These are phyloP conservation scores for Gossypium trilobum DNA, from an alignment of 441 rosid genomes.

Conservation along the genomic window DNA sequence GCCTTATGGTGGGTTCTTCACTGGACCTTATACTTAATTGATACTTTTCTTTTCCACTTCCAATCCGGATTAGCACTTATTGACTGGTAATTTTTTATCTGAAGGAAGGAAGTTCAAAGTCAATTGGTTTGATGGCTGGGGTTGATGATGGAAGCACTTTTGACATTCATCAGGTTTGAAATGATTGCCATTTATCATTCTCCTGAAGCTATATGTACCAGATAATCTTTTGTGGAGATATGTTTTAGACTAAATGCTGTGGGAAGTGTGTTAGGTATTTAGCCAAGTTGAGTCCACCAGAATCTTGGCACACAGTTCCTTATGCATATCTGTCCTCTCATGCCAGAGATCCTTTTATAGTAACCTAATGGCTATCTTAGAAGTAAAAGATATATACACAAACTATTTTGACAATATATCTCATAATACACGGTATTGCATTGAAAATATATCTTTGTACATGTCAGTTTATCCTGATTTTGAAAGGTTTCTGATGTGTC, in stretches of 20 bases:
- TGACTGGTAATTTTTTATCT: conserved; percentile 20
- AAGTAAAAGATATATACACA: conserved; percentile 4
- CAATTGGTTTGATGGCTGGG: conserved; percentile 61
- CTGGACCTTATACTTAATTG: not conserved
- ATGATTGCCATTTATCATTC: not conserved
- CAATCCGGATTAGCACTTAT: conserved; percentile 12
- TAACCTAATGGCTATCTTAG: not conserved
- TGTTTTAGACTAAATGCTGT: conserved; percentile 4
- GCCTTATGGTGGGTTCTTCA: conserved; percentile 61
- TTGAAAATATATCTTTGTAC: not conserved
- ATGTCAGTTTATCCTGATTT: conserved; percentile 20
- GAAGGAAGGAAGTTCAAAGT: conserved; percentile 69
- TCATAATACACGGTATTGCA: not conserved
- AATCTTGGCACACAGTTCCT: not conserved
- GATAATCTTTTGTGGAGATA: not conserved
- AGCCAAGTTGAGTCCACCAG: not conserved
- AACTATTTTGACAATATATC: not conserved
- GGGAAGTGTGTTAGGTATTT: conserved; percentile 1
- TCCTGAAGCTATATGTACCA: conserved; percentile 9
- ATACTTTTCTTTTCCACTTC: not conserved
- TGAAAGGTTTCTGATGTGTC: conserved; percentile 7
- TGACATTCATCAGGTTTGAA: conserved; percentile 68
- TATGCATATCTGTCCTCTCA: not conserved
- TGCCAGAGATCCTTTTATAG: not conserved
- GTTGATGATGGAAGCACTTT: conserved; percentile 59